Evolutionary conservation across 768 basidiomycete species (phyloP), one percentile per base, ranked within the genome.

Genomic region (Hemileccinum rubropunctum): DNA sequence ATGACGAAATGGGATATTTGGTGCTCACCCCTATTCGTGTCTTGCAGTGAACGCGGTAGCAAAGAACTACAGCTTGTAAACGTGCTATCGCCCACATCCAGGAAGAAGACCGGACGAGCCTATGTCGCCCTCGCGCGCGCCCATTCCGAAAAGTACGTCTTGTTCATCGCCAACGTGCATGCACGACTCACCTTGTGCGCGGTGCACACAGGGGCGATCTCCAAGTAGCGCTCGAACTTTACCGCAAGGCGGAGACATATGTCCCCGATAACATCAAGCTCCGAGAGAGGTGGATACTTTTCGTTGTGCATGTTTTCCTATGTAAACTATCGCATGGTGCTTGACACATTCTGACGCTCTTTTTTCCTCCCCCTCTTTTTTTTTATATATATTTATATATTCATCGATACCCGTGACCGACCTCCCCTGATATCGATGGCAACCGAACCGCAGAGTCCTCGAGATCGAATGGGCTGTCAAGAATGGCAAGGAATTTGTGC

Each of bases 251-350:
- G 17, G 84, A 86, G 65, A 76, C 76, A 6, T 91, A 91, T 57
- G 88, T 91, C 42, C 90, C 91, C n/a, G 86, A 90, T 50, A 92
- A 93, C 62, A 67, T 81, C 69, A 91, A 89, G 66, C 76, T 93
- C 42, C 82, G 84, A 79, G 88, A 88, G 76, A 87, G 91, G 91
- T 91, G 78, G 79, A 83, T 83, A 76, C 77, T 81, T 74, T 85
- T 83, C 68, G 70, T 85, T 68, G 68, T 83, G 64, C 73, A 82
- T 67, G 77, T 84, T 64, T 84, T 83, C 63, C 70, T 83, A 65
- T 76, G 76, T 75, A 76, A 76, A 69, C 58, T 79, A 64, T 78
- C 76, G 65, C 64, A 52, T 57, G 62, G 61, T 63, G 62, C 63
- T 3, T 35, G 13, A 53, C 28, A 60, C 61, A 66, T 62, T 73